Evolutionary conservation across 106 monocot genomes (phyloP).

Genomic region (Apostasia shenzhenica): DNA sequence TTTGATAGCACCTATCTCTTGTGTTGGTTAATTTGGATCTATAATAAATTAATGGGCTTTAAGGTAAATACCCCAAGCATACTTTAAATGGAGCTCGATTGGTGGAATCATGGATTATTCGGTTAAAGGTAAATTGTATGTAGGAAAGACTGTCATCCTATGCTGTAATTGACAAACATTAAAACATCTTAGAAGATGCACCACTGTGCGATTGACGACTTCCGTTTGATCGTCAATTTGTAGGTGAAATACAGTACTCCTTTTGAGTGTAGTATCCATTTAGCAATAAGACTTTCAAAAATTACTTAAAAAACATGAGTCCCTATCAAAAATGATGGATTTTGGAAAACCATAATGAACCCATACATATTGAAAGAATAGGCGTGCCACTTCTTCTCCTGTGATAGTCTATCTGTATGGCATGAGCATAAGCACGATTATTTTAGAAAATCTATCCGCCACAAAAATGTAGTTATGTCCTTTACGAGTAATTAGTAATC

Average conservation of each 20-base stretch:
- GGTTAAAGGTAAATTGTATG: background rate
- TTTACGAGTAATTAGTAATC: background rate
- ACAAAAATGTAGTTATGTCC: constrained; percentile 3
- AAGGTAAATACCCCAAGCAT: background rate
- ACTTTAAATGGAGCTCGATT: too few species aligned
- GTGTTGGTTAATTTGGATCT: background rate
- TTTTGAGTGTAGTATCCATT: background rate
- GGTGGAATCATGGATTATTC: background rate
- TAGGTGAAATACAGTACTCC: constrained; percentile 1
- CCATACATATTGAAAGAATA: constrained; percentile 3
- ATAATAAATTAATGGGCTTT: background rate
- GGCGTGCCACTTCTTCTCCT: background rate
- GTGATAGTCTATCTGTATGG: constrained; percentile 1
- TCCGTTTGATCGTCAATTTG: too few species aligned
- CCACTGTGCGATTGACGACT: too few species aligned
- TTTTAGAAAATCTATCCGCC: constrained; percentile 2
- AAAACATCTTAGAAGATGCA: background rate
- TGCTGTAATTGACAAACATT: background rate
- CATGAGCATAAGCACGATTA: background rate
- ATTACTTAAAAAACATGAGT: background rate
- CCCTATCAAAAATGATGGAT: too few species aligned
- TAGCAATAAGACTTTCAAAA: background rate
- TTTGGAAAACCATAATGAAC: too few species aligned
- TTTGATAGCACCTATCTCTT: background rate
- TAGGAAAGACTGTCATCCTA: background rate